Evolutionary conservation across 202 grass and related monocot species (phyloP), one percentile per base, ranked within the genome.

Genomic region (Panicum hallii): DNA sequence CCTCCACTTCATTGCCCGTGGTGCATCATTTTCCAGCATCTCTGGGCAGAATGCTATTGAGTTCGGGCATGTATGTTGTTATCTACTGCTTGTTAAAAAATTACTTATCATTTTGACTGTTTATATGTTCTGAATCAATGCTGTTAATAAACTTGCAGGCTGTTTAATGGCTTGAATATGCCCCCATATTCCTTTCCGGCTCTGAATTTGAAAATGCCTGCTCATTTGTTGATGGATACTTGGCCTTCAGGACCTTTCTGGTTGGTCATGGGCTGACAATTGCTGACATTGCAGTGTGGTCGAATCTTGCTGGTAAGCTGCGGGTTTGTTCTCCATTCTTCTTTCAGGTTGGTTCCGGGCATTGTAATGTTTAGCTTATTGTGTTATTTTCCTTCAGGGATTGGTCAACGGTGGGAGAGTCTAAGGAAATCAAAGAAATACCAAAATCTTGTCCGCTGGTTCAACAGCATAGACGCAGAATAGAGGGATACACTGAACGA

Each of bases 401-500:
- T 87, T 77, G 94, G 94, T 6, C 94, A 97, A 70, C 90, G 91
- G 79, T 97, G 94, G 94, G 94, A 97, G 56, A 97, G 91, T 70
- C 72, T 97, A 73, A 93, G 89, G 85, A 97, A 88, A 77, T 97
- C 89, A 40, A 89, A 86, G 41, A 93, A 91, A 75, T 88, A 93
- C 62, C 91, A 91, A 84, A 91, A 97, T 77, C 74, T 93, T 54
- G 85, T 82, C 55, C 91, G 91, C 53, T 97, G 94, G 94, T 97
- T 90, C 69, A 91, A 93, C 57, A 75, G 84, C 56, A 91, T 97
- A 81, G 84, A 78, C 61, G 20, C 82, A 60, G 89, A 88, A 44
- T 87, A 93, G 42, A 70, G 23, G 47, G 76, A 81, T 7, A 73
- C 47, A 57, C 80, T 97, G 15, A 86, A 90, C 79, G 81, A 90